Evolutionary conservation across 2,329 filamentous ascomycete genomes (phyloP), one percentile per base, ranked within the genome.

Genomic region (Triangularia setosa): DNA sequence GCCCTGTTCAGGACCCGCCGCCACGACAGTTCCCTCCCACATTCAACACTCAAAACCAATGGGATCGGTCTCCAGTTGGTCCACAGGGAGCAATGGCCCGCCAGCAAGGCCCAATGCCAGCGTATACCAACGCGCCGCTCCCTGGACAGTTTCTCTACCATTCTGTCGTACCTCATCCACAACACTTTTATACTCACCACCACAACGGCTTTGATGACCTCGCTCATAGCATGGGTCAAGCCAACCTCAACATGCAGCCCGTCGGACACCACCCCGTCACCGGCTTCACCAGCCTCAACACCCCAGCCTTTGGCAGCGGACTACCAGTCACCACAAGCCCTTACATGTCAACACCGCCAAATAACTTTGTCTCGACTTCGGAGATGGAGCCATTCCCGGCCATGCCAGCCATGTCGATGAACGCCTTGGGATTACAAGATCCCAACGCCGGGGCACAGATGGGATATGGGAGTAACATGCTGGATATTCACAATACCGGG

Each of bases 1-100:
- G 87, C 72, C 88, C 88, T 0, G 81, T 90, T 1, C 87, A 88
- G 69, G 85, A 87, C 54, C 80, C 78, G 1, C 80, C 81, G 7
- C 79, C 78, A 9, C 78, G 80, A 44, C 69, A 70, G 1, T 75
- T 75, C 59, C 75, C 73, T 28, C 71, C 71, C 25, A 69, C 72
- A 6, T 75, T 74, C 67, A 69, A 67, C 24, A 73, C 72, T 48
- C 76, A 75, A 67, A 76, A 79, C 53, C 69, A 68, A 23, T 69
- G 71, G 56, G 67, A 68, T 35, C 59, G 58, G 4, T 69, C 72
- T 16, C 64, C 70, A 5, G 62, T 60, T 11, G 27, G 67, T n/a
- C 30, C 55, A 52, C 68, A 69, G 12, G 61, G 65, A 3, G 65
- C 66, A 18, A 65, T 68, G 58, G 28, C 65, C 28, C 60, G 60